Evolutionary conservation across 1,139 yeast species (phyloP), one percentile per base, ranked within the genome.

Genomic region (Entelexis paramagnoliae): DNA sequence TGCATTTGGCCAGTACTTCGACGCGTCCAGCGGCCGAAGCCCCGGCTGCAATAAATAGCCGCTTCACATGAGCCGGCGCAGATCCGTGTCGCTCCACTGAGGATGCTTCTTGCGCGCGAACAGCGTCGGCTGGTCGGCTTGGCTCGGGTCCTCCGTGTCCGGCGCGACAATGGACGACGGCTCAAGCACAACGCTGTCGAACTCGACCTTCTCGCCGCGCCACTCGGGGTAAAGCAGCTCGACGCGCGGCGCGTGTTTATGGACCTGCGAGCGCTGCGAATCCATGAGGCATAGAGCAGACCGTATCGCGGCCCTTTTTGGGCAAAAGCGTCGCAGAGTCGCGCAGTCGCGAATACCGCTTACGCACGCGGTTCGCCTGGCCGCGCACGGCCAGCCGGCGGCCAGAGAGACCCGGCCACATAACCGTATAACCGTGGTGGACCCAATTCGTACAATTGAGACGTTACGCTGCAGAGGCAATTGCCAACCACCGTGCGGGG

Each of bases 251-350:
- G 60, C 52, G 4, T 60, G 58, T 52, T 66, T 57, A 51, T 69
- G 72, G 35, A 66, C 58, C 26, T 65, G 67, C 17, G 69, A 60
- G 33, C 71, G 55, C 39, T 65, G 67, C 7, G 71, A 67, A 58
- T 69, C 72, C 59, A 63, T 62, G 20, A 26, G n/a, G 30, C 24
- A 22, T 4, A 22, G 24, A 22, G 24, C 24, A 4, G 19, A 14
- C 24, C 39, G 39, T 35, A 35, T 35, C 39, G 14, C 22, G 39
- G 39, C 11, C 13, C 30, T 11, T 22, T n/a, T n/a, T n/a, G n/a
- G n/a, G n/a, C n/a, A n/a, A n/a, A n/a, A n/a, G n/a, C n/a, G n/a
- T n/a, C n/a, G n/a, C n/a, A n/a, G n/a, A n/a, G n/a, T n/a, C n/a
- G n/a, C n/a, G n/a, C n/a, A n/a, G n/a, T n/a, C n/a, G n/a, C n/a